Base-by-base conservation (phyloP, 768 basidiomycete species). In the Auricularia heimuer region DNA sequence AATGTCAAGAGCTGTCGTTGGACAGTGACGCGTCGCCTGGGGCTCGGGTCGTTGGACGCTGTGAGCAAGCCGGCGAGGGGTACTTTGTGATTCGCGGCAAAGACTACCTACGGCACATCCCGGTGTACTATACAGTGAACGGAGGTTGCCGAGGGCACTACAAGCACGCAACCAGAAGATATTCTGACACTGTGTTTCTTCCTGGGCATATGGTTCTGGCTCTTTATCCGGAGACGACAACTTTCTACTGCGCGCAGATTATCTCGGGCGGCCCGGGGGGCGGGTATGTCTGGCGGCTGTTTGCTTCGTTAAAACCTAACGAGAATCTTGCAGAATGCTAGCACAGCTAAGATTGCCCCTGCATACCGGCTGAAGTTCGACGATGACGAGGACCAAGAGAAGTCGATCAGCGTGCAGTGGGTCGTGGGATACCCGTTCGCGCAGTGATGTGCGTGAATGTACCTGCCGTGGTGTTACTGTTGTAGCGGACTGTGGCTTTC, bases 221-320 rank as follows among this genome's bases (percentile, higher is more conserved):
- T 1, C 77, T 93, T n/a, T 94, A 92, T 74, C 92, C 92, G 0
- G 92, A 94, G 71, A 94, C 92, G 0, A 93, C 90, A 69, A 92
- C 89, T 72, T 94, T 94, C 78, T 94, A 94, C 71, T 87, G 89
- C 34, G 92, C 92, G 6, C 88, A 91, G 70, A 90, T 94, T 4
- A 80, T 91, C 56, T 60, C 56, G 12, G 80, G 83, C n/a, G 83
- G 84, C 10, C 90, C 89, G 3, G 76, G 56, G 65, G 66, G 63
- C 62, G 39, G 12, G 39, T 39, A 39, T 7, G 39, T 39, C 8
- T 39, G 39, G 54, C 58, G 7, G 65, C 65, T 24, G 24, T 24
- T 24, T 35, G 8, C n/a, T 33, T 24, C 35, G 60, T 35, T 7
- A 37, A 14, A 10, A 39, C 44, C 24, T 21, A 14, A 63, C 12